phyloP scores from a whole-genome alignment of 768 basidiomycete species.

The Termitomyces sp. region DNA sequence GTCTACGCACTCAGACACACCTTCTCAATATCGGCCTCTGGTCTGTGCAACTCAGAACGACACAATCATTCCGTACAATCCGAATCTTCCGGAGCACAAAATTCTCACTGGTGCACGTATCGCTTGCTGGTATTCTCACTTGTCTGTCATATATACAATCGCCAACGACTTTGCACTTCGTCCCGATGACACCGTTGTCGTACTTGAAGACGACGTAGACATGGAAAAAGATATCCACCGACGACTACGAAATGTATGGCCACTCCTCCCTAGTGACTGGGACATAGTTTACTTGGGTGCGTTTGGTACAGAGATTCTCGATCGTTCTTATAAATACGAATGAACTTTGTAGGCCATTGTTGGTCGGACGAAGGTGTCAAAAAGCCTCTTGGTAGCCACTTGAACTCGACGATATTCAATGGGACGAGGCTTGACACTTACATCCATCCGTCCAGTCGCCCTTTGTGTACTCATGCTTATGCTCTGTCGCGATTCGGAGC shows the following conservation, averaged over 20 bases:
- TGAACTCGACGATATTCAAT: constrained; percentile 5
- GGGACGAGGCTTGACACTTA: constrained; percentile 14
- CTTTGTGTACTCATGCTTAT: constrained; percentile 76
- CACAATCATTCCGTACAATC: constrained; percentile 29
- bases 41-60: constrained; percentile 26
- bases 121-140: constrained; percentile 74
- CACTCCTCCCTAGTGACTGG: constrained; percentile 55
- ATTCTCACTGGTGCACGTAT: constrained; percentile 57
- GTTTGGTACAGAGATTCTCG: neutral
- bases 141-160: constrained; percentile 48
- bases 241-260: constrained; percentile 45
- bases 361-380: constrained; percentile 68
- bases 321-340: neutral
- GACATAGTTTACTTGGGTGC: constrained; percentile 62
- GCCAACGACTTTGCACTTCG: constrained; percentile 19
- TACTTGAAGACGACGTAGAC: constrained; percentile 81
- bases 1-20: neutral
- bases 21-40: constrained; percentile 8
- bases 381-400: constrained; percentile 28
- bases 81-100: constrained; percentile 39
- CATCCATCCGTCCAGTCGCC: constrained; percentile 56
- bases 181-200: constrained; percentile 35
- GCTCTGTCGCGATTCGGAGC: constrained; percentile 59
- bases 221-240: constrained; percentile 61
- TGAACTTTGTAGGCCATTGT: constrained; percentile 57